Evolutionary conservation across 2,329 filamentous ascomycete species (phyloP).

Genomic region (Hirsutella minnesotensis): DNA sequence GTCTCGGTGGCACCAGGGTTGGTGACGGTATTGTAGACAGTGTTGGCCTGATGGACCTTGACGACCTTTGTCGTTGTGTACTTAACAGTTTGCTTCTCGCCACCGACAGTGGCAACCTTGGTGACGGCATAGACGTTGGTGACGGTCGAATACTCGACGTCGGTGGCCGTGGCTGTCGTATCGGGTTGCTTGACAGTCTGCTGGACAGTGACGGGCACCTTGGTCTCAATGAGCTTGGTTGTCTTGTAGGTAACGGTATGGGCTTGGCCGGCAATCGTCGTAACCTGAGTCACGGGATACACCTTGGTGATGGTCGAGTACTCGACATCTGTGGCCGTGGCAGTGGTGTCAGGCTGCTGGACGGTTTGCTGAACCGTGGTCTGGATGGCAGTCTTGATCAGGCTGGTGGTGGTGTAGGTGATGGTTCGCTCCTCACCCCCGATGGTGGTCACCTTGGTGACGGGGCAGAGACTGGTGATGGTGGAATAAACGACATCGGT

Average conservation of each 20-base stretch:
- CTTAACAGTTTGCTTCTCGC: constrained; percentile 14
- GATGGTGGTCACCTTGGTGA: constrained; percentile 31
- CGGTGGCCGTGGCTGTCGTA: constrained; percentile 6
- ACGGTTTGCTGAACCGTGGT: constrained; percentile 21
- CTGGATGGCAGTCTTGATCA: constrained; percentile 17
- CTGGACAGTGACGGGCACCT: constrained; percentile 19
- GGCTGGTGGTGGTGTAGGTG: constrained; percentile 26
- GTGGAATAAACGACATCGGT: constrained; percentile 26
- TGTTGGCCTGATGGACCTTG: constrained; percentile 15
- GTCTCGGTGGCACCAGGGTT: constrained; percentile 24
- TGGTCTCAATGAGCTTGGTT: constrained; percentile 24
- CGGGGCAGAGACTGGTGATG: constrained; percentile 29
- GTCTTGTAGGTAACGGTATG: constrained; percentile 24
- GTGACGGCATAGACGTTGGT: constrained; percentile 20
- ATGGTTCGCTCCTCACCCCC: constrained; percentile 24
- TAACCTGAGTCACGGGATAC: constrained; percentile 27
- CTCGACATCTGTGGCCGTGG: constrained; percentile 6
- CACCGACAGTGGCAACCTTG: constrained; percentile 21
- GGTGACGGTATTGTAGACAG: constrained; percentile 23
- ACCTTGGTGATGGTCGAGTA: constrained; percentile 30
- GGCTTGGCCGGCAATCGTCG: constrained; percentile 27
- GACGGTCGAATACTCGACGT: constrained; percentile 26
- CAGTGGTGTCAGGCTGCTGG: constrained; percentile 4
- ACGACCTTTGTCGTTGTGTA: constrained; percentile 14
- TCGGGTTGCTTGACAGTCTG: constrained; percentile 5